Base-by-base conservation (phyloP, 768 basidiomycete genomes). In the Daedalea quercina region DNA sequence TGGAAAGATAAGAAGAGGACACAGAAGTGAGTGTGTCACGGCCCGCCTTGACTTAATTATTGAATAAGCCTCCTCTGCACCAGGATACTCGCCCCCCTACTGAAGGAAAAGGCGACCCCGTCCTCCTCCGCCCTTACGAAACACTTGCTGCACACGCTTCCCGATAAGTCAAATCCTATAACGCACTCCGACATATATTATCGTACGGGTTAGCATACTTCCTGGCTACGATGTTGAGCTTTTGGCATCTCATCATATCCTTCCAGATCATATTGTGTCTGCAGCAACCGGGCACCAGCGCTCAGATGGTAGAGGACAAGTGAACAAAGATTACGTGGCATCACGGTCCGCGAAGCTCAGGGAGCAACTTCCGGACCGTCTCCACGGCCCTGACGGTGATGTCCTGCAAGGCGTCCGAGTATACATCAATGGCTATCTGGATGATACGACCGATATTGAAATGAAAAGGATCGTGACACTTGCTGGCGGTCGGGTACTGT, bases 371-470 rank as follows among this genome's bases (percentile, higher is more conserved):
- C 61, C 63, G 15, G 56, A 59, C 24, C 35, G 31, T 19, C 47
- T 44, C 15, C 13, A 49, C 28, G 53, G 54, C 26, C 42, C 50
- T 33, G 59, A 60, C 15, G 53, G 33, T 8, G 52, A 52, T 13
- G 58, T 63, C 17, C 47, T 62, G 63, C 62, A 54, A 71, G 60
- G 78, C 58, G 76, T 80, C 44, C 74, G 75, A 47, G 71, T 82
- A n/a, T 87, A 87, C 57, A 83, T 88, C 61, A 75, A 82, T 58
- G 90, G 87, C 0, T 88, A 81, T 61, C 70, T 89, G 53, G 73
- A 73, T 26, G 75, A 76, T 42, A 88, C 86, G 20, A 92, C 88
- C 1, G 88, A 90, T 63, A 78, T 85, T 47, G 88, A 92, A 67
- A 81, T 93, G 73, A 90, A 82, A 68, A 72, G 79, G 57, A 69